Conservation (phyloP, 2,329 filamentous ascomycete species). For the Nothopassalora personata region DNA sequence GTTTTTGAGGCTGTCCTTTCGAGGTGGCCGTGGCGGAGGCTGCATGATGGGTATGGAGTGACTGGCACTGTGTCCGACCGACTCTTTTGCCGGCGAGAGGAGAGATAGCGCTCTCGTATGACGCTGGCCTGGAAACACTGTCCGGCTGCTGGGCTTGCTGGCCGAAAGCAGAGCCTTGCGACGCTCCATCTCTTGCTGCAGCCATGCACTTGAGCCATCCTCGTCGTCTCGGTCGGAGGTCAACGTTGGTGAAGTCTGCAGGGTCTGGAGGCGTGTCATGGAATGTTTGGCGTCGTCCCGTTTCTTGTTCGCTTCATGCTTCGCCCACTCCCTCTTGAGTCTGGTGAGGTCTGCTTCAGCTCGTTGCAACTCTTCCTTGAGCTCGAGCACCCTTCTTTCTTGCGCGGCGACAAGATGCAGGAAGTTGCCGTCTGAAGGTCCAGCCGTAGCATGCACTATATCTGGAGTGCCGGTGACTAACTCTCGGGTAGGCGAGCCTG, state of each 20-base stretch:
- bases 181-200: constrained; percentile 63
- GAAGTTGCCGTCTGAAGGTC: constrained; percentile 49
- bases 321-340: constrained; percentile 79
- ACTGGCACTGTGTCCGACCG: constrained; percentile 2
- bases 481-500: constrained; percentile 32
- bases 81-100: constrained; percentile 56
- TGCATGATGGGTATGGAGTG: constrained; percentile 1
- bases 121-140: constrained; percentile 58
- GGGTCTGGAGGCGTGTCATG: constrained; percentile 55
- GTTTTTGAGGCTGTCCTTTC: constrained; percentile 25
- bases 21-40: constrained; percentile 15
- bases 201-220: constrained; percentile 39
- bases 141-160: constrained; percentile 46
- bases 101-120: constrained; percentile 69
- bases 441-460: constrained; percentile 18
- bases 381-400: constrained; percentile 82
- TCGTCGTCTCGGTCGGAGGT: constrained; percentile 32
- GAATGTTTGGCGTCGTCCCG: constrained; percentile 58
- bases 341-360: constrained; percentile 71
- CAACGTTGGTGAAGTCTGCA: constrained; percentile 40
- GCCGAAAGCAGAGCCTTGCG: constrained; percentile 60
- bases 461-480: constrained; percentile 14
- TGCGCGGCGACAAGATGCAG: constrained; percentile 88
- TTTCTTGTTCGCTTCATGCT: constrained; percentile 71
- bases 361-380: constrained; percentile 79